These are phyloP conservation scores for Crithidia thermophila DNA, from an alignment of 208 protist genomes.

Conservation along the genomic window DNA sequence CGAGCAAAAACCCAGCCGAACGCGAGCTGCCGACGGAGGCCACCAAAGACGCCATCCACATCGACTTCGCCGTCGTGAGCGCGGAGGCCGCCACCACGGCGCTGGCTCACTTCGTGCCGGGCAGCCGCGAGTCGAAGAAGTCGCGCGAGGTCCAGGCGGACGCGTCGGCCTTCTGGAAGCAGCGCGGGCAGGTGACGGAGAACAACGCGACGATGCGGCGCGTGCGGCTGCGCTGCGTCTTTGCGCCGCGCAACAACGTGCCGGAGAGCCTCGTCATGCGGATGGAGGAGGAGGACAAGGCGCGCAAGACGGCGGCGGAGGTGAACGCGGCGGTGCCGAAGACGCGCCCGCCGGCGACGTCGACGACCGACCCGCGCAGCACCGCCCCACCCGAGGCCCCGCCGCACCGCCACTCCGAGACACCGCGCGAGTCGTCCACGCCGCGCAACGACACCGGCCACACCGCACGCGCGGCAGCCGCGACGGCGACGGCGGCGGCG, in stretches of 20 bases:
- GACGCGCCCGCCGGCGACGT: conserved; percentile 33
- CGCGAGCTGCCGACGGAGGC: conserved; percentile 52
- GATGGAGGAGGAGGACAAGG: conserved; percentile 34
- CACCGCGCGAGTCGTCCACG: background rate
- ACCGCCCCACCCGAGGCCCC: conserved; percentile 33
- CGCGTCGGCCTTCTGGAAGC: conserved; percentile 68
- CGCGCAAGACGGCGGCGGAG: background rate
- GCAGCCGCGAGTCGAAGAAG: conserved; percentile 17
- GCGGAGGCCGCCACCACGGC: background rate
- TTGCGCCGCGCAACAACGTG: conserved; percentile 39
- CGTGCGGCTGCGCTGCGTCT: conserved; percentile 52
- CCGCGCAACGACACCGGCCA: background rate
- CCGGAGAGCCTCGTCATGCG: conserved; percentile 57
- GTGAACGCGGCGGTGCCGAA: conserved; percentile 19
- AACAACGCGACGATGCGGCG: conserved; percentile 30
- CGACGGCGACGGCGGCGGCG: background rate
- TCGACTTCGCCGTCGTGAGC: conserved; percentile 79
- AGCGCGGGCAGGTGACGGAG: conserved; percentile 40
- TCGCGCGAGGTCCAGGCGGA: conserved; percentile 29
- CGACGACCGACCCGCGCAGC: conserved; percentile 27
- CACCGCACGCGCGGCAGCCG: background rate
- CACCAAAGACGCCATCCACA: conserved; percentile 69
- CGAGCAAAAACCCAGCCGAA: conserved; percentile 32
- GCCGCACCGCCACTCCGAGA: conserved; percentile 29
- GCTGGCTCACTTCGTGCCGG: conserved; percentile 16